A percentile compares a stretch with the other conserved stretches of the same genome.
These are phyloP conservation scores for Guillardia theta DNA, from an alignment of 78 protist genomes.

Conservation along the genomic window DNA sequence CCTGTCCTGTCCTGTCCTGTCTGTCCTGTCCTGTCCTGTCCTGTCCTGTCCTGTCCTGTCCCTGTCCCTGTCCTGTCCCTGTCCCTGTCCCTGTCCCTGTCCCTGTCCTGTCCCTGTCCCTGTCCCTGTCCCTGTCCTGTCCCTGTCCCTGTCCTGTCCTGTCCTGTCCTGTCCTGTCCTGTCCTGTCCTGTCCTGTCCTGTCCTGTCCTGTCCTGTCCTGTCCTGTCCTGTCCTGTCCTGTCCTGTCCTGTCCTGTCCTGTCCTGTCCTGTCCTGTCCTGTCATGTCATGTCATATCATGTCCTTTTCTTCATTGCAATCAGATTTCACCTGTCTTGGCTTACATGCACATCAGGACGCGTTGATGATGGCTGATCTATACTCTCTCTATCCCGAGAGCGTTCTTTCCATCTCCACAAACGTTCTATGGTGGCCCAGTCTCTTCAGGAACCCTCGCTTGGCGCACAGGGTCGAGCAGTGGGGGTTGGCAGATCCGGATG, in stretches of 20 bases:
- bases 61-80: neutral
- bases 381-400: neutral
- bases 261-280: no score
- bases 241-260: neutral
- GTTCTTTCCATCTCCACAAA: neutral
- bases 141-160: neutral
- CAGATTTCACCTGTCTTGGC: no score
- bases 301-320: no score
- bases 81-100: neutral
- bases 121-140: neutral
- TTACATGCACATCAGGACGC: no score
- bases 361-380: no score
- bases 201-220: neutral
- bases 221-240: neutral
- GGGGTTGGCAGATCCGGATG: neutral
- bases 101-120: neutral
- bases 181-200: neutral
- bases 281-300: no score
- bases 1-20: neutral
- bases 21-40: neutral
- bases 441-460: neutral
- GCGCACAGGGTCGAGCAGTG: neutral
- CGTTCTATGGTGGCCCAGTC: neutral
- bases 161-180: neutral
- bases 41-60: neutral